These are phyloP conservation scores for Trichoderma arundinaceum DNA, from an alignment of 2,329 filamentous ascomycete genomes.

Conservation along the genomic window DNA sequence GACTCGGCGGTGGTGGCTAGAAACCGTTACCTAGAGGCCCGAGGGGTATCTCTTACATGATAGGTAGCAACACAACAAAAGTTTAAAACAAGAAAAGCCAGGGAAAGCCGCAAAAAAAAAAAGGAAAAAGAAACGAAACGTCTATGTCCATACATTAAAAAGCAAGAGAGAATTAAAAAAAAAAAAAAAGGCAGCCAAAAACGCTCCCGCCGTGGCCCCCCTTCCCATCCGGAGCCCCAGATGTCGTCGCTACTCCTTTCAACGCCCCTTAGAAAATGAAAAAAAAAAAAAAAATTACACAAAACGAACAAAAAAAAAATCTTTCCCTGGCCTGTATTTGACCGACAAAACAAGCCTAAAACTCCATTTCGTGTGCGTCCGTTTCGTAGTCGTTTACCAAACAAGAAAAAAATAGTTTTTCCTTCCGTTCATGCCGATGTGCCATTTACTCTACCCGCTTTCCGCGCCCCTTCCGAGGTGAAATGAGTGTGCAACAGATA, in stretches of 20 bases:
- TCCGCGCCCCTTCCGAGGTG: no score
- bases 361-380: neutral
- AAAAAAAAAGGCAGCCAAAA: neutral
- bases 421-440: no score
- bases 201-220: no score
- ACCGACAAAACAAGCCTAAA: neutral
- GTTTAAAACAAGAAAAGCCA: neutral
- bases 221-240: no score
- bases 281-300: neutral
- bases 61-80: no score
- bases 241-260: neutral
- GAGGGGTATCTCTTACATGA: no score
- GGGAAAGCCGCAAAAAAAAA: neutral
- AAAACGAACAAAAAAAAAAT: neutral
- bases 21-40: no score
- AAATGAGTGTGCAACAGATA: neutral
- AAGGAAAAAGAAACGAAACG: neutral
- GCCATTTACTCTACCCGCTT: no score
- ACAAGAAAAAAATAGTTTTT: no score
- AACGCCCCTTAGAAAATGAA: neutral
- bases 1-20: no score
- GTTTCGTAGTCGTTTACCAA: neutral
- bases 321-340: neutral
- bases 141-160: conserved; percentile 10
- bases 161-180: no score